Percentiles rank a stretch among this genome's conserved stretches.
These are phyloP conservation scores for Fraxinus latifolia DNA, from an alignment of 305 asterid genomes.

Conservation along the genomic window DNA sequence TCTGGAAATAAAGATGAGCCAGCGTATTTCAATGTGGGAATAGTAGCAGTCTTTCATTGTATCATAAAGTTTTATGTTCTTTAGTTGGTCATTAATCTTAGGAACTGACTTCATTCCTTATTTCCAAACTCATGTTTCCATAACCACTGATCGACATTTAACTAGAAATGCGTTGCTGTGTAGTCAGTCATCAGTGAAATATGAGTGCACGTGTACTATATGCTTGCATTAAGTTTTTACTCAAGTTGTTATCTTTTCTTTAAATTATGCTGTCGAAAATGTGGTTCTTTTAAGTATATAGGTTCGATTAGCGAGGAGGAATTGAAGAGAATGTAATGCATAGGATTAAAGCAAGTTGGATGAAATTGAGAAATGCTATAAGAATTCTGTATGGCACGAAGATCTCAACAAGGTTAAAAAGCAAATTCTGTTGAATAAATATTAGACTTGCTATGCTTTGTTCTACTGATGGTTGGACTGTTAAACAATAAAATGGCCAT, in stretches of 20 bases:
- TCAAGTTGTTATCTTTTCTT: background rate
- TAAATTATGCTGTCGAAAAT: background rate
- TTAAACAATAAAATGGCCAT: background rate
- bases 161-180: conserved; percentile 9
- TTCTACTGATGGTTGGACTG: background rate
- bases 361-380: background rate
- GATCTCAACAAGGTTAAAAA: background rate
- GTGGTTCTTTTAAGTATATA: background rate
- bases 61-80: background rate
- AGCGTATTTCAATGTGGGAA: background rate
- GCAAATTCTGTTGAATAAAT: background rate
- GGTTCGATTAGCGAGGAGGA: background rate
- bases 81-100: background rate
- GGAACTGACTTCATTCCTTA: background rate
- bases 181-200: background rate
- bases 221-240: background rate
- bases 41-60: background rate
- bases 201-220: background rate
- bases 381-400: background rate
- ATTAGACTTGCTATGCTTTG: background rate
- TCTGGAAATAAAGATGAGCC: background rate
- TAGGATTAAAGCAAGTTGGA: background rate
- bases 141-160: background rate
- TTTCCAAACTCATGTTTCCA: background rate
- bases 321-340: background rate